Conservation (phyloP, 192 early-diverging fungal species). For the Diversispora eburnea region DNA sequence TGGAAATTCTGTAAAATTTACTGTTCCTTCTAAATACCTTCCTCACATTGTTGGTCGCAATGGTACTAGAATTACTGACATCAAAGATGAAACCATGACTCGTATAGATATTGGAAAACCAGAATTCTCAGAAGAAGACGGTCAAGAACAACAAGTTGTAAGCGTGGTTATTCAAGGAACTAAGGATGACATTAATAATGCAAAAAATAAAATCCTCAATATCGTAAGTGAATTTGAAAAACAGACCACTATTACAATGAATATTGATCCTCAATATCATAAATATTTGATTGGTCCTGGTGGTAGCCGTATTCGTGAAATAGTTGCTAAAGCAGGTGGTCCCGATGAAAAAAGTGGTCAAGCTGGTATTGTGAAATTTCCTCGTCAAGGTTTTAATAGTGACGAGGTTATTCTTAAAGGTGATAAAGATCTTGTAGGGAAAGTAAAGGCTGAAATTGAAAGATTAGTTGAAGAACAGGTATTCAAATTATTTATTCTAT, state of each 20-base stretch:
- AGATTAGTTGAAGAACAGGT: slow-evolving; percentile 51
- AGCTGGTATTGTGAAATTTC: slow-evolving; percentile 60
- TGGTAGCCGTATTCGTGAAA: slow-evolving; percentile 60
- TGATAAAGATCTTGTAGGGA: slow-evolving; percentile 56
- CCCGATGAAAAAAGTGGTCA: slow-evolving; percentile 49
- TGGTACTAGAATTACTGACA: slow-evolving; percentile 68
- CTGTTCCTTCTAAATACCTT: slow-evolving; percentile 59
- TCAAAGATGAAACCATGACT: slow-evolving; percentile 67
- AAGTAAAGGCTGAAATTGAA: slow-evolving; percentile 45
- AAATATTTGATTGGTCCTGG: slow-evolving; percentile 64
- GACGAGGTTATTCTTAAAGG: slow-evolving; percentile 63
- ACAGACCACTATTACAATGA: slow-evolving; percentile 49
- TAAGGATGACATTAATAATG: slow-evolving; percentile 49
- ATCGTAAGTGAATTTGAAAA: slow-evolving; percentile 57
- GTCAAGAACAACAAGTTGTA: slow-evolving; percentile 39
- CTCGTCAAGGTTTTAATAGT: slow-evolving; percentile 41
- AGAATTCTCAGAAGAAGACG: slow-evolving; percentile 39
- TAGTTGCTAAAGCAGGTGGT: slow-evolving; percentile 56
- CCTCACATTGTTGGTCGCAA: slow-evolving; percentile 76
- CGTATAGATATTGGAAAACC: slow-evolving; percentile 69
- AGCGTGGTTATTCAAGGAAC: slow-evolving; percentile 52
- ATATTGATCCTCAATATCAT: slow-evolving; percentile 55
- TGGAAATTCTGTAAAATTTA: slow-evolving; percentile 61
- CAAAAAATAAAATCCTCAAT: slow-evolving; percentile 56
- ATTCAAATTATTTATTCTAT: slow-evolving; percentile 32